Base-by-base conservation (phyloP, 2,329 filamentous ascomycete genomes). In the Aspergillus terreus region DNA sequence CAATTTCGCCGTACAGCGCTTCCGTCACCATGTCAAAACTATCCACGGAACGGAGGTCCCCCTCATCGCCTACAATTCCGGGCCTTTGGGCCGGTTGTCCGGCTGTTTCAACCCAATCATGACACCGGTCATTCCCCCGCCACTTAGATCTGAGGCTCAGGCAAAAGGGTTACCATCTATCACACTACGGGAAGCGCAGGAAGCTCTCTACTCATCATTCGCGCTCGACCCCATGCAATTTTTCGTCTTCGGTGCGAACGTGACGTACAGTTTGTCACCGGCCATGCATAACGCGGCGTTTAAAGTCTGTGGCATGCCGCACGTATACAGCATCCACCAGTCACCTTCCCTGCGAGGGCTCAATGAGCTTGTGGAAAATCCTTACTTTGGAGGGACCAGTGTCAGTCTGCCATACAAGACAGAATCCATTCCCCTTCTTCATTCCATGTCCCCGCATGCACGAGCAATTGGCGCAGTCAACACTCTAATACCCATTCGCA, bases 221-320 rank as follows among this genome's bases (percentile, higher is more conserved):
- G 76, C 86, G 1, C 81, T 84, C 47, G 84, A 90, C 38, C 78
- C 84, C 0, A 83, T 91, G 76, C 82, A 85, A 46, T 83, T 88
- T 49, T 88, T 87, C 58, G 85, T 91, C 32, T 82, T 90, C 46
- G 88, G 88, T n/a, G 84, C 82, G 49, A 85, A 85, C 50, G 82
- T 88, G 9, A 81, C 78, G 46, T 88, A 88, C 71, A 90, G 85
- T 64, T 68, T 91, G 50, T 90, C 87, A 0, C 87, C 88, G 1
- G 84, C 85, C 6, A 91, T 91, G 86, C 87, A 92, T 66, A 88
- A 84, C 49, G 78, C 84, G 5, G 87, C 87, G 0, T 83, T 88
- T 52, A 75, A 78, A 47, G 80, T 78, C 21, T 83, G 83, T 57
- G 87, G 87, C 0, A 82, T 91, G 65, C 83, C 82, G 0, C 87